Percentiles rank a stretch among this genome's conserved stretches.
Evolutionary conservation across 495 filamentous ascomycete species (phyloP).

Genomic region (Xylaria venustula): DNA sequence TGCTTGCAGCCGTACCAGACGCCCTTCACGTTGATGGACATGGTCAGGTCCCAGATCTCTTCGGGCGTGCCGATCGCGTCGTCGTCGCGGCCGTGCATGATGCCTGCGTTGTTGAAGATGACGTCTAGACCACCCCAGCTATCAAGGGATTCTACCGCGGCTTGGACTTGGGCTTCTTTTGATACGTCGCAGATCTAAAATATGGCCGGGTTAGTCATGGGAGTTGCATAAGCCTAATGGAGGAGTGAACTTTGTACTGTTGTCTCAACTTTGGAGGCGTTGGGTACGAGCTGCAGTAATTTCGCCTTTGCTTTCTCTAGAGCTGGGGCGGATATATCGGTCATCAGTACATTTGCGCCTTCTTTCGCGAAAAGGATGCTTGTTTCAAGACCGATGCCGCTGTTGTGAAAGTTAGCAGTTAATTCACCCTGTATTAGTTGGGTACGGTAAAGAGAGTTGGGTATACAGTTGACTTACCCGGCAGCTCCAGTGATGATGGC

Average conservation of each 20-base stretch:
- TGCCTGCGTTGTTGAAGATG: conserved; percentile 98
- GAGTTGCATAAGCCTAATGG: not conserved
- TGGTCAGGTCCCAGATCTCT: conserved; percentile 92
- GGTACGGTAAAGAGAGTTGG: no score
- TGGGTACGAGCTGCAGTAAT: conserved; percentile 68
- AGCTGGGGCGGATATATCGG: conserved; percentile 74
- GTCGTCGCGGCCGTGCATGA: conserved; percentile 89
- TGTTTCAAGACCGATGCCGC: conserved; percentile 95
- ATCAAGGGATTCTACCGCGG: conserved; percentile 70
- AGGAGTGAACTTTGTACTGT: conserved; percentile 36
- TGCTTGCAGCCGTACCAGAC: conserved; percentile 98
- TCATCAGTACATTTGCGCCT: conserved; percentile 82
- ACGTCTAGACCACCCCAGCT: conserved; percentile 89
- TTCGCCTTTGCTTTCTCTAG: conserved; percentile 69
- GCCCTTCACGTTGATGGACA: conserved; percentile 95
- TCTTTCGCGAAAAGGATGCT: conserved; percentile 88
- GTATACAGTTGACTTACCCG: conserved; percentile 62
- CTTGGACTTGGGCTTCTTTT: conserved; percentile 71
- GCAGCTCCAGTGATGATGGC: conserved; percentile 91
- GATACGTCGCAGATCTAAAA: conserved; percentile 56
- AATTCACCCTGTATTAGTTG: not conserved
- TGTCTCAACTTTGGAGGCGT: conserved; percentile 59
- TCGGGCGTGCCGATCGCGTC: conserved; percentile 85
- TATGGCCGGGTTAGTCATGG: no score
- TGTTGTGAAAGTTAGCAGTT: conserved; percentile 32